phyloP scores from a whole-genome alignment of 257 asterid genomes.

The Haberlea rhodopensis region DNA sequence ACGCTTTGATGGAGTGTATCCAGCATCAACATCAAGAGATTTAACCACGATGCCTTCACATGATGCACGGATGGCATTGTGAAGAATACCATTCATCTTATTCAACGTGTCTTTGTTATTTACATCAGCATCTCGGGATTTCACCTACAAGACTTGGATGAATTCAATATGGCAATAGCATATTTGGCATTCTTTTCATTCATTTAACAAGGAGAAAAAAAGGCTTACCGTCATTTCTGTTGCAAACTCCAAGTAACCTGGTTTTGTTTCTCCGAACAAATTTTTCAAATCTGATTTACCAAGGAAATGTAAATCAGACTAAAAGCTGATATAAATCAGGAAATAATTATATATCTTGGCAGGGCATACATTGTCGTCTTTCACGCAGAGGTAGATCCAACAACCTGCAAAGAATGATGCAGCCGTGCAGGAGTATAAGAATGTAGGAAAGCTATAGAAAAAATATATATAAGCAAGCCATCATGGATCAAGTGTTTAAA shows the following conservation, averaged over 20 bases:
- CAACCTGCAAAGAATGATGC: constrained; percentile 55
- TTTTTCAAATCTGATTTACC: constrained; percentile 56
- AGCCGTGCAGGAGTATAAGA: not conserved
- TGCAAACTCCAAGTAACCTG: constrained; percentile 74
- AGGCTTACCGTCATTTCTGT: constrained; percentile 71
- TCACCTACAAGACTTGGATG: constrained; percentile 53
- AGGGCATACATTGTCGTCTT: constrained; percentile 67
- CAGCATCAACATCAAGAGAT: constrained; percentile 74
- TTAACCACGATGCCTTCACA: constrained; percentile 96
- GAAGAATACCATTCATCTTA: constrained; percentile 63
- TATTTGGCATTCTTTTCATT: constrained; percentile 5
- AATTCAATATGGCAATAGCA: constrained; percentile 15
- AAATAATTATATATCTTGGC: constrained; percentile 14
- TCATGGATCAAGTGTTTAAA: not conserved
- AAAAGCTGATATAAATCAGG: not conserved
- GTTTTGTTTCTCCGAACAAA: constrained; percentile 62
- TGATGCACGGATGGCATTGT: constrained; percentile 60
- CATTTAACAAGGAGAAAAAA: not conserved
- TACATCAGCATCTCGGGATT: constrained; percentile 52
- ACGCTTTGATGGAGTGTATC: constrained; percentile 85
- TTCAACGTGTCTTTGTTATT: constrained; percentile 57
- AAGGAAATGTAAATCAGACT: constrained; percentile 27
- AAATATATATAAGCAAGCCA: constrained; percentile 21
- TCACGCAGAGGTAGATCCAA: constrained; percentile 66
- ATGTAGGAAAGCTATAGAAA: constrained; percentile 7